Evolutionary conservation across 139 green algal genomes (phyloP).

Genomic region (Axilococcus clingmanii): DNA sequence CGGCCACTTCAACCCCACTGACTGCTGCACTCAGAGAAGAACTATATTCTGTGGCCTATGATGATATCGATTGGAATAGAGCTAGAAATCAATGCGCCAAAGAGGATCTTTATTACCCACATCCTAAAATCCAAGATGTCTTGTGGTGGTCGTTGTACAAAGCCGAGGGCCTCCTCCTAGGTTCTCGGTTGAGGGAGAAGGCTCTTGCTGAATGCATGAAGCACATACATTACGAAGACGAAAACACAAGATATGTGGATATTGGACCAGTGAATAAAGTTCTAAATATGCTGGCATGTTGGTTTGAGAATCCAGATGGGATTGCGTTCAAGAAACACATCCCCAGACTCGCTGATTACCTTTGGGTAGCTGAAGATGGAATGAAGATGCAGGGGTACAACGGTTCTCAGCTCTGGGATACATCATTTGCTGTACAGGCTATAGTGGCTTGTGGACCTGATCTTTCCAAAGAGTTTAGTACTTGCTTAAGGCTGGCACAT

Average conservation of each 20-base stretch:
- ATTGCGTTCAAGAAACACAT: conserved; percentile 59
- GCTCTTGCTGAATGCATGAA: conserved; percentile 77
- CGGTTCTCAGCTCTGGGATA: conserved; percentile 96
- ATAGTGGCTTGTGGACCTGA: conserved; percentile 39
- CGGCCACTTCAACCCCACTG: conserved; percentile 44
- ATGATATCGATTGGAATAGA: conserved; percentile 85
- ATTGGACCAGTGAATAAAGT: conserved; percentile 99
- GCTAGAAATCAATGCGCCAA: conserved; percentile 67
- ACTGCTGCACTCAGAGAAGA: conserved; percentile 50
- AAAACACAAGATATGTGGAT: conserved; percentile 95
- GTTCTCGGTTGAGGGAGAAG: conserved; percentile 49
- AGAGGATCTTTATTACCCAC: conserved; percentile 98
- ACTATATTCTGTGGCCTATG: conserved; percentile 78
- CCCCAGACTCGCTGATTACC: conserved; percentile 65
- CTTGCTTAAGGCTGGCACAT: conserved; percentile 52
- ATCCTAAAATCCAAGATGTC: conserved; percentile 84
- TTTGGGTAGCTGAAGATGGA: conserved; percentile 98
- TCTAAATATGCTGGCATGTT: conserved; percentile 96
- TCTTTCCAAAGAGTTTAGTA: conserved; percentile 27
- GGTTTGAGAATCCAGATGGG: conserved; percentile 77
- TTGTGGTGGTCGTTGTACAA: conserved; percentile 86
- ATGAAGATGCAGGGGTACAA: conserved; percentile 99
- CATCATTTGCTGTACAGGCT: conserved; percentile 86
- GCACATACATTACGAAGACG: conserved; percentile 98
- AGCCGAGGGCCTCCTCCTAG: conserved; percentile 60